Evolutionary conservation across 2,329 filamentous ascomycete species (phyloP), one percentile per base, ranked within the genome.

Genomic region (Epichloe coenophiala): DNA sequence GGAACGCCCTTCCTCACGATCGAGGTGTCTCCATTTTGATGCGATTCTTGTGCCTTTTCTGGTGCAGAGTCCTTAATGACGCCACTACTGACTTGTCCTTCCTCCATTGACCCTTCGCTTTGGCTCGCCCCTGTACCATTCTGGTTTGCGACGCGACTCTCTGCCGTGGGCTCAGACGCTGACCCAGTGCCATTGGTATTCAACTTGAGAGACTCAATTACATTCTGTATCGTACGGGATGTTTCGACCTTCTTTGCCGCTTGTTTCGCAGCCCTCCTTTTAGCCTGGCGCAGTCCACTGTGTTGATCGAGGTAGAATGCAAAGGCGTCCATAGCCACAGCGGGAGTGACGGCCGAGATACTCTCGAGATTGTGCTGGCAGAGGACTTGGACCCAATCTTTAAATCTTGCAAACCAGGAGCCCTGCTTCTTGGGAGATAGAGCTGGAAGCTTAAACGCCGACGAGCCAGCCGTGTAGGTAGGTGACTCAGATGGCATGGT

Each of bases 321-420:
- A 51, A 63, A 68, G 12, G 61, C 64, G 15, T 57, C 57, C 21
- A 56, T 48, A 6, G 57, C 51, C 31, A 65, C 37, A 1, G 33
- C 44, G 6, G 61, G 54, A 2, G 59, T 62, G 17, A 67, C 59
- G 36, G 53, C 49, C 23, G 53, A 37, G 31, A 55, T 42, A 17
- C 55, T 53, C 5, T 57, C 52, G 12, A 47, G 39, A 48, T 68
- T 68, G 49, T 53, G 52, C 3, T 51, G 44, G 47, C 55, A 59
- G 38, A 70, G 65, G 5, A 59, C 57, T 13, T 59, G 58, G 31
- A 59, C 55, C 67, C 67, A 69, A 47, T 63, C 62, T 46, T 62
- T 59, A 50, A 68, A 63, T 46, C 65, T 57, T n/a, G 55, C 55
- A n/a, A 55, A 53, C 67, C 66, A 69, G 4, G 64, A 62, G 9